Conservation (phyloP, 2,329 filamentous ascomycete genomes). For the Zymoseptoria tritici region DNA sequence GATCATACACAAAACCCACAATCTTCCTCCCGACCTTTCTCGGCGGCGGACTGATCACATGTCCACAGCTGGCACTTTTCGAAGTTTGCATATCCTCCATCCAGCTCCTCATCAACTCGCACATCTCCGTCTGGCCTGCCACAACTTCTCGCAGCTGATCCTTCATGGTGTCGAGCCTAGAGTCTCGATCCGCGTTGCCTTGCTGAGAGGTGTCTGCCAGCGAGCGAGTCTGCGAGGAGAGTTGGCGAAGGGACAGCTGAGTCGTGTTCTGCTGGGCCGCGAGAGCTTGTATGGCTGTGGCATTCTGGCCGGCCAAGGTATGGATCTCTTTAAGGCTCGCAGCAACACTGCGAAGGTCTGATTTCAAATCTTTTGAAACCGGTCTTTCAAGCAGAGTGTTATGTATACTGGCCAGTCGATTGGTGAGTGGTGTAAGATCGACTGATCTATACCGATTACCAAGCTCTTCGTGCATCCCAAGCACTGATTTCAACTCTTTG, state of each 20-base stretch:
- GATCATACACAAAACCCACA: slow-evolving; percentile 28
- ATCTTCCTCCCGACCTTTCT: slow-evolving; percentile 26
- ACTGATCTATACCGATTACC: slow-evolving; percentile 1
- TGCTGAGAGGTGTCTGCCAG: slow-evolving; percentile 4
- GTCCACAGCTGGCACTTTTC: slow-evolving; percentile 18
- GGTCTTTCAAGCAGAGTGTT: slow-evolving; percentile 11
- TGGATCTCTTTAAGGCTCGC: slow-evolving; percentile 25
- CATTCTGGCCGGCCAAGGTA: slow-evolving; percentile 24
- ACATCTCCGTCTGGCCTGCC: slow-evolving; percentile 22
- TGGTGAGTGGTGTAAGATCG: slow-evolving; percentile 22
- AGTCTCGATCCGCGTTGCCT: slow-evolving; percentile 7
- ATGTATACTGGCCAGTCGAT: slow-evolving; percentile 19
- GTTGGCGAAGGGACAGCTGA: slow-evolving; percentile 5
- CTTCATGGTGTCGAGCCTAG: slow-evolving; percentile 17
- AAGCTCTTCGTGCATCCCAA: slow-evolving; percentile 7
- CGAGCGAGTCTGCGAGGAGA: background rate
- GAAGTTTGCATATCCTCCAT: slow-evolving; percentile 17
- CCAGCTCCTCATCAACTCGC: slow-evolving; percentile 18
- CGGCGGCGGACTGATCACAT: slow-evolving; percentile 27
- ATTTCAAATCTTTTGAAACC: slow-evolving; percentile 19
- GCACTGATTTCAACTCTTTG: slow-evolving; percentile 12
- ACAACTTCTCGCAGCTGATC: slow-evolving; percentile 22
- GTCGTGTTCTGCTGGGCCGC: slow-evolving; percentile 5
- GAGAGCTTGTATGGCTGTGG: slow-evolving; percentile 16
- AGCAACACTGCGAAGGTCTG: slow-evolving; percentile 22